Evolutionary conservation across 1,284 basidiomycete species (phyloP).

Genomic region (Flammula alnicola): DNA sequence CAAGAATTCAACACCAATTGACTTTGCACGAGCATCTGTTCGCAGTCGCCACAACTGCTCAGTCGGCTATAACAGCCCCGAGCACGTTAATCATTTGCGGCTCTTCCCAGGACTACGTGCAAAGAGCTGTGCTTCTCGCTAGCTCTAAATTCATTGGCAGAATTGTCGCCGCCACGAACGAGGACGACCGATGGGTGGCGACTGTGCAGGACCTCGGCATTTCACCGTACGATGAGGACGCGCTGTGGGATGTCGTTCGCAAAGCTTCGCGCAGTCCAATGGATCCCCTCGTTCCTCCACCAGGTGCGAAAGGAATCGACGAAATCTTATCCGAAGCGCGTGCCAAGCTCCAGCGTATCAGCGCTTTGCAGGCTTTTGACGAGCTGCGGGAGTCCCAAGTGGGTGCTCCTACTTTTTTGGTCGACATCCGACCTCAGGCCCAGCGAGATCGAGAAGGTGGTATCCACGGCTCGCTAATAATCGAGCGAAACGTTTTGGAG

Average conservation of each 20-base stretch:
- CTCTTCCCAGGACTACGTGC: slow-evolving; percentile 56
- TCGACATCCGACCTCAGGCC: slow-evolving; percentile 71
- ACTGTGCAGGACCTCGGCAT: slow-evolving; percentile 55
- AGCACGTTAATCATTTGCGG: slow-evolving; percentile 56
- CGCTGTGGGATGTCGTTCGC: slow-evolving; percentile 66
- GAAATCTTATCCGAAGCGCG: slow-evolving; percentile 60
- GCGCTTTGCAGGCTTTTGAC: slow-evolving; percentile 60
- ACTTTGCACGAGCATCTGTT: slow-evolving; percentile 54
- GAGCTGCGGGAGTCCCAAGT: slow-evolving; percentile 58
- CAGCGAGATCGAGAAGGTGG: slow-evolving; percentile 59
- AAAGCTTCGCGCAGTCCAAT: slow-evolving; percentile 63
- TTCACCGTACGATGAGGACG: slow-evolving; percentile 59
- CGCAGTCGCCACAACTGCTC: slow-evolving; percentile 52
- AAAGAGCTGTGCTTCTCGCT: slow-evolving; percentile 65
- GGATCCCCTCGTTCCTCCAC: slow-evolving; percentile 63
- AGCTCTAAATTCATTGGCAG: slow-evolving; percentile 68
- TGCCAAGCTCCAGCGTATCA: slow-evolving; percentile 64
- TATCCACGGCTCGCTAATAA: slow-evolving; percentile 64
- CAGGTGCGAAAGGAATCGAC: slow-evolving; percentile 60
- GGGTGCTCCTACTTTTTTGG: slow-evolving; percentile 65
- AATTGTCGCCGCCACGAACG: slow-evolving; percentile 40
- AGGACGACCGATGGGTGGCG: slow-evolving; percentile 48
- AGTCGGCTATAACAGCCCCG: slow-evolving; percentile 24
- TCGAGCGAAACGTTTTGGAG: slow-evolving; percentile 76
- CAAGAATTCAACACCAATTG: slow-evolving; percentile 44